Evolutionary conservation across 2,329 filamentous ascomycete genomes (phyloP), one percentile per base, ranked within the genome.

Genomic region (Samsoniella hepiali): DNA sequence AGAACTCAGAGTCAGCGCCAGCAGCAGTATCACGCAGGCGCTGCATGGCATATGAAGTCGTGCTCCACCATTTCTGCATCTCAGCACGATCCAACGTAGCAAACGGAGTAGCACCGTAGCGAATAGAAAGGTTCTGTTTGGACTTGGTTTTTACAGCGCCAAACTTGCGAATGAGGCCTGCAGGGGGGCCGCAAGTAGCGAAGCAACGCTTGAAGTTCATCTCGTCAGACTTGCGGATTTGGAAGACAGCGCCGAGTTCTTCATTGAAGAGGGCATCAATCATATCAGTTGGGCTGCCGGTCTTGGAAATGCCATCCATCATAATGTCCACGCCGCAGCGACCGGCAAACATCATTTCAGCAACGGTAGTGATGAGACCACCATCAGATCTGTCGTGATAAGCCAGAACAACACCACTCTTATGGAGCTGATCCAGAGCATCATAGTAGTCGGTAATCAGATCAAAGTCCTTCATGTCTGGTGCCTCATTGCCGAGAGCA

Each of bases 331-430:
- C 84, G 65, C 94, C 95, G 71, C 91, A 96, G 63, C 93, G 90
- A 34, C 95, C 95, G 38, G 95, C 94, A 74, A 98, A 98, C 87
- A 96, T 96, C 95, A 98, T 98, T 78, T 99, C 95, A 3, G 88
- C 91, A 40, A 98, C 79, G 6, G 94, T 93, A 1, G 94, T 95
- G 73, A 98, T 86, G 10, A 98, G 81, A 71, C 95, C 95, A 75
- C 94, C 95, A 74, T 98, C 94, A 0, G 93, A 97, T 54, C 91
- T 85, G 76, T 98, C 95, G 74, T 98, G 95, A 74, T 98, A 98
- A 3, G 94, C 94, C 29, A 98, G 85, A 11, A 98, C 93, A 45
- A 84, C 77, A 50, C 79, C 78, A 67, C 77, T 81, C 76, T 83
- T 79, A 71, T 88, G 86, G 56, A 88, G 77, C 69, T 88, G 85